phyloP scores from a whole-genome alignment of 202 grass and related monocot species.

The Zizania palustris region DNA sequence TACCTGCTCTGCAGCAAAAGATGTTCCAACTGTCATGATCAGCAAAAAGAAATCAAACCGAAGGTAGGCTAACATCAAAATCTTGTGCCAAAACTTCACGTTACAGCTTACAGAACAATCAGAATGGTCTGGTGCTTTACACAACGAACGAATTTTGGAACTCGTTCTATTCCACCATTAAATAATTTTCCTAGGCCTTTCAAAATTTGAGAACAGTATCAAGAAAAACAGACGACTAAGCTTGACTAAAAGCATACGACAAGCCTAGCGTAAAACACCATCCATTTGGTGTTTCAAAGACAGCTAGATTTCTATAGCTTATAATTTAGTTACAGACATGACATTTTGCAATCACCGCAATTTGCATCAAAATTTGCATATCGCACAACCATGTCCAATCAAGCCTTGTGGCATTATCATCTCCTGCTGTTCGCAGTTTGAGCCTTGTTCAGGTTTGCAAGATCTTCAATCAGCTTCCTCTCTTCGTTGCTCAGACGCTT shows the following conservation, averaged over 20 bases:
- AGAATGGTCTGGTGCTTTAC: slow-evolving; percentile 23
- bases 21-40: too few species aligned
- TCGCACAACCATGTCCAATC: slow-evolving; percentile 31
- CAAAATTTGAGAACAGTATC: slow-evolving; percentile 39
- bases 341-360: slow-evolving; percentile 37
- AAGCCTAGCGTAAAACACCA: slow-evolving; percentile 52
- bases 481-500: slow-evolving; percentile 83
- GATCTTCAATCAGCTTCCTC: slow-evolving; percentile 91
- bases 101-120: slow-evolving; percentile 31
- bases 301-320: slow-evolving; percentile 36
- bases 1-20: too few species aligned
- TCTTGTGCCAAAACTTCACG: slow-evolving; percentile 22
- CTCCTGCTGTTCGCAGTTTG: slow-evolving; percentile 63
- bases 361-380: slow-evolving; percentile 58
- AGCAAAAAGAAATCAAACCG: too few species aligned
- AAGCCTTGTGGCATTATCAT: slow-evolving; percentile 39
- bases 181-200: slow-evolving; percentile 24
- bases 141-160: slow-evolving; percentile 19
- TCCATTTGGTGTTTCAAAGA: slow-evolving; percentile 28
- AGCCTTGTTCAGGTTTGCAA: slow-evolving; percentile 72
- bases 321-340: slow-evolving; percentile 37
- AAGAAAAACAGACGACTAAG: slow-evolving; percentile 45
- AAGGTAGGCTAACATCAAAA: not conserved
- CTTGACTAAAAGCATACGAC: slow-evolving; percentile 25
- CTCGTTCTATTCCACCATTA: not conserved